A percentile compares a stretch with the other conserved stretches of the same genome.
These are phyloP conservation scores for Fraxinus sp. DNA, from an alignment of 305 asterid genomes.

Conservation along the genomic window DNA sequence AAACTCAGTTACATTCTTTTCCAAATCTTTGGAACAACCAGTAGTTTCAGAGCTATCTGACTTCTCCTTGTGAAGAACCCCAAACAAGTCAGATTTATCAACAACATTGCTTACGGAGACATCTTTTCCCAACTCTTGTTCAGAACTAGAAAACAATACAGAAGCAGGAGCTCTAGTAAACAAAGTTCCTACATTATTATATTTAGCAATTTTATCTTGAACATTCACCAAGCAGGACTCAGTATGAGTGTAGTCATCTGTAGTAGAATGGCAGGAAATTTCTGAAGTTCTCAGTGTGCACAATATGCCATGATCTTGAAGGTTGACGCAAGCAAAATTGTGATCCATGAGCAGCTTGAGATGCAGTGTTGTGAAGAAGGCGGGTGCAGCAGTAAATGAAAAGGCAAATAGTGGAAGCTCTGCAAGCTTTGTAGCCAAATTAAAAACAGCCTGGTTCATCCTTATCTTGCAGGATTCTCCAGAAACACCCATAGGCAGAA, in stretches of 20 bases:
- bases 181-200: slow-evolving; percentile 20
- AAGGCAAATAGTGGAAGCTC: slow-evolving; percentile 54
- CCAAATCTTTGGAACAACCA: slow-evolving; percentile 12
- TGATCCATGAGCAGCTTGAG: slow-evolving; percentile 68
- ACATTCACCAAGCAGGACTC: slow-evolving; percentile 31
- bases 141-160: slow-evolving; percentile 24
- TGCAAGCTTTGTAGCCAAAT: slow-evolving; percentile 45
- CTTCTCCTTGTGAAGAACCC: slow-evolving; percentile 28
- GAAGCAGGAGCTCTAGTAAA: slow-evolving; percentile 28
- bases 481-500: slow-evolving; percentile 48
- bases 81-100: slow-evolving; percentile 27
- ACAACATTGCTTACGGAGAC: slow-evolving; percentile 27
- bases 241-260: slow-evolving; percentile 29
- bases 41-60: slow-evolving; percentile 17
- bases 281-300: slow-evolving; percentile 35
- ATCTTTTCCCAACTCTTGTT: slow-evolving; percentile 30
- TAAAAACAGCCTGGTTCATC: slow-evolving; percentile 37
- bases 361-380: slow-evolving; percentile 65
- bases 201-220: slow-evolving; percentile 24
- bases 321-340: slow-evolving; percentile 45
- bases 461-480: slow-evolving; percentile 41
- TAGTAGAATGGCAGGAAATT: slow-evolving; percentile 31
- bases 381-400: slow-evolving; percentile 67
- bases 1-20: slow-evolving; percentile 25
- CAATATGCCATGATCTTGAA: slow-evolving; percentile 42